These are phyloP conservation scores for Lachancea kluyveri DNA, from an alignment of 805 yeast genomes.

Conservation along the genomic window DNA sequence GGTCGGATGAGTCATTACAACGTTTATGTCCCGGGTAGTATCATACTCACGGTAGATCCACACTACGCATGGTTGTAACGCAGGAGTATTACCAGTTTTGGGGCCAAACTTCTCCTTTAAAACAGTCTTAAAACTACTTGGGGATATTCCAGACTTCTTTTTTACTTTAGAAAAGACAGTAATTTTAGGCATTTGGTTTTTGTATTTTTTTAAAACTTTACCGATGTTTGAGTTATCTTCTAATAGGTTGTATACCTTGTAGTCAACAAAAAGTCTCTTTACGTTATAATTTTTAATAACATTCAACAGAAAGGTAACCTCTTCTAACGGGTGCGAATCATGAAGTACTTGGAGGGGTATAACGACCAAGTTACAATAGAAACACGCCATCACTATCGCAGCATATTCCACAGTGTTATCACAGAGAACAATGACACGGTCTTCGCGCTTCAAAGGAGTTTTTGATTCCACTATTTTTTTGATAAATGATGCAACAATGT, in stretches of 20 bases:
- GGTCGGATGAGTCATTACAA: conserved; percentile 46
- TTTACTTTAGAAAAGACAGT: conserved; percentile 29
- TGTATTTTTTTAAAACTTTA: conserved; percentile 22
- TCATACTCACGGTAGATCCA: conserved; percentile 27
- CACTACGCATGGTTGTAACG: conserved; percentile 23
- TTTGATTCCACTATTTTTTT: conserved; percentile 62
- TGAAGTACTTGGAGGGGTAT: conserved; percentile 74
- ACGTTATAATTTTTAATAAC: conserved; percentile 68
- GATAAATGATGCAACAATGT: conserved; percentile 68
- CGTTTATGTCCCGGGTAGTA: conserved; percentile 21
- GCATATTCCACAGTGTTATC: conserved; percentile 83
- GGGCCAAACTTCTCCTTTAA: conserved; percentile 16
- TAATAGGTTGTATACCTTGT: conserved; percentile 16
- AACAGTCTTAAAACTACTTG: conserved; percentile 15
- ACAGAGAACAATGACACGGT: conserved; percentile 72
- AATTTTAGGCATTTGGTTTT: conserved; percentile 23
- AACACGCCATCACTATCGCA: conserved; percentile 80
- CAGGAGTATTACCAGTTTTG: conserved; percentile 19
- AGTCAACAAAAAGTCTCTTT: conserved; percentile 67
- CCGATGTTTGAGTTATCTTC: conserved; percentile 20
- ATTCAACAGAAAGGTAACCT: conserved; percentile 56
- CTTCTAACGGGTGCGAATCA: conserved; percentile 62
- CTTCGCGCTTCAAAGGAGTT: conserved; percentile 58
- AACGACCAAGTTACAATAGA: conserved; percentile 58
- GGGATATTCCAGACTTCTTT: conserved; percentile 17